Evolutionary conservation across 2,329 filamentous ascomycete genomes (phyloP), one percentile per base, ranked within the genome.

Genomic region (Cryphonectria japonica): DNA sequence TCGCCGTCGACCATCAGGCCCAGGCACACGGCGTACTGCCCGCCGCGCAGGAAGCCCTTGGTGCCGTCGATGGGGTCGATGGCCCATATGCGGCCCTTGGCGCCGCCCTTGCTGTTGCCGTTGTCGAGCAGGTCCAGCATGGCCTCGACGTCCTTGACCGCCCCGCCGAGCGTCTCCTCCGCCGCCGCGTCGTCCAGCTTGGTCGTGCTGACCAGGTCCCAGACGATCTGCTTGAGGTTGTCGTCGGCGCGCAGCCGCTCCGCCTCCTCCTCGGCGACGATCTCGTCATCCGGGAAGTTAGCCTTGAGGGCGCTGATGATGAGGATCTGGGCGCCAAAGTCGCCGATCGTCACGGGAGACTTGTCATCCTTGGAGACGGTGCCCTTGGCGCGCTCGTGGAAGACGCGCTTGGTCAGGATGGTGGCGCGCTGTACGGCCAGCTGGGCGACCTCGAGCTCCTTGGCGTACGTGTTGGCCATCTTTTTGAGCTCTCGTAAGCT

Each of bases 1-100:
- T 97, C 90, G 68, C 95, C 96, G 78, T 98, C 94, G 39, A 97
- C 93, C 83, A 99, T 92, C 76, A 99, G 86, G 50, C 89, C 96
- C 6, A 99, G 88, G 79, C 95, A 98, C 68, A 99, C 94, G 69
- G 96, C 97, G 80, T 99, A 99, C 84, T 99, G 96, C 54, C 95
- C 97, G 68, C 96, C 96, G 73, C 97, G 89, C 72, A 99, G 85
- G 84, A 99, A 99, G 41, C 96, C 97, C 84, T 98, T 97, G 68
- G 96, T 99, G 75, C 96, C 96, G 81, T 99, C 96, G 74, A 99
- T 98, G 72, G 96, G 96, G 82, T 99, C 96, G 70, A 99, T 90
- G 57, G 95, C 93, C 96, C 96, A 99, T 81, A 98, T 93, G 75
- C 96, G 87, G 73, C 94, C 94, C 75, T 85, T 86, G 72, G 83